Conservation (phyloP, 495 filamentous ascomycete species). For the Penicillium parvum region DNA sequence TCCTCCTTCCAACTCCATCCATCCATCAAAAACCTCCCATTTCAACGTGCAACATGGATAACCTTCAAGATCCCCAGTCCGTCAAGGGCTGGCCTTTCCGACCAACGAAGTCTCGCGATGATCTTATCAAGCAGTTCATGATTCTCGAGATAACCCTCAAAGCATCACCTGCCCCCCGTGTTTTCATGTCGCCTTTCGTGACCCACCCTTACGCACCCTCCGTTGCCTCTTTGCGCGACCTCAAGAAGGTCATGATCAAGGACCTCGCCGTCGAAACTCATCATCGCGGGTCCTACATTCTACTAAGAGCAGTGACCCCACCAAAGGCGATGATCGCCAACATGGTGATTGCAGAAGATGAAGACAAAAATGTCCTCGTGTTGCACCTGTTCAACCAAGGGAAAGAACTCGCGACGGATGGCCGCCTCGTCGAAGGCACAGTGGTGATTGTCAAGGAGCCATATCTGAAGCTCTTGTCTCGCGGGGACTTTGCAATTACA, state of each 20-base stretch:
- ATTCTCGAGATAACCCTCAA: too few relatives aligned
- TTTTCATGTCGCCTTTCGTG: too few relatives aligned
- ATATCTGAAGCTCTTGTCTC: constrained; percentile 34
- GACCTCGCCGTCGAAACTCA: constrained; percentile 45
- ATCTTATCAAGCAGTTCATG: too few relatives aligned
- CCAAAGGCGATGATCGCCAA: constrained; percentile 36
- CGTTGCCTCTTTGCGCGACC: constrained; percentile 11
- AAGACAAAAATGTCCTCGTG: constrained; percentile 36
- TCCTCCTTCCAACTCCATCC: too few relatives aligned
- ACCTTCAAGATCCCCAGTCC: too few relatives aligned
- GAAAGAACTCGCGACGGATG: constrained; percentile 11
- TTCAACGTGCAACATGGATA: too few relatives aligned
- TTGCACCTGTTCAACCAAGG: constrained; percentile 39
- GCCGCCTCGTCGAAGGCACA: constrained; percentile 24
- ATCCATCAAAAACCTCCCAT: too few relatives aligned
- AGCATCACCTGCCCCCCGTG: too few relatives aligned
- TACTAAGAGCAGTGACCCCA: constrained; percentile 37
- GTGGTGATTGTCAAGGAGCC: constrained; percentile 50
- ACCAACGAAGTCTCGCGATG: too few relatives aligned
- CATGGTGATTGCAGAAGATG: constrained; percentile 46
- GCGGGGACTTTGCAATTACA: constrained; percentile 35
- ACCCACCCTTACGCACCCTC: too few relatives aligned
- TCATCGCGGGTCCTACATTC: constrained; percentile 41
- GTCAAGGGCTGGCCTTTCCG: too few relatives aligned
- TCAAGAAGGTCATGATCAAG: constrained; percentile 19